Evolutionary conservation across 1,284 basidiomycete species (phyloP).

Genomic region (Ustilago shanxiensis): DNA sequence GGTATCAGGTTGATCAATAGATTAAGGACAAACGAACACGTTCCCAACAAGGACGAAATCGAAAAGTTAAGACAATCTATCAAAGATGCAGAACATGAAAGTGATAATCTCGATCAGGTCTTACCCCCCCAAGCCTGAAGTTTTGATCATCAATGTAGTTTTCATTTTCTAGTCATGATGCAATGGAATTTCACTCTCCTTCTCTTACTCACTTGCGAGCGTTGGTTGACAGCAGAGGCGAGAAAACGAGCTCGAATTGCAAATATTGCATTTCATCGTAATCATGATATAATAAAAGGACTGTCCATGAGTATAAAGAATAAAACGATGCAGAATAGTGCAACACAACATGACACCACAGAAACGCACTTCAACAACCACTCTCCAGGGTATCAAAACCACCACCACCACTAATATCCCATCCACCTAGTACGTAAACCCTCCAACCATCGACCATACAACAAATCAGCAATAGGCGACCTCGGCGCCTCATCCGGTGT

Average conservation of each 20-base stretch:
- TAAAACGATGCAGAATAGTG: slow-evolving; percentile 16
- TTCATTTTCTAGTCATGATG: neutral
- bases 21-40: slow-evolving; percentile 43
- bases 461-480: slow-evolving; percentile 86
- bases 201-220: neutral
- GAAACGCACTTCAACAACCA: slow-evolving; percentile 7
- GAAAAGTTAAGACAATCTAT: slow-evolving; percentile 49
- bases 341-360: neutral
- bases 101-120: slow-evolving; percentile 52
- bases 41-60: slow-evolving; percentile 48
- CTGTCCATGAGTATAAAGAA: slow-evolving; percentile 7
- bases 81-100: slow-evolving; percentile 52
- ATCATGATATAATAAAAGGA: neutral
- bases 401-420: slow-evolving; percentile 33
- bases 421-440: slow-evolving; percentile 74
- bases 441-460: slow-evolving; percentile 96
- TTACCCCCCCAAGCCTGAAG: slow-evolving; percentile 1
- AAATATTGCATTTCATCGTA: neutral
- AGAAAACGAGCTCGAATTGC: neutral
- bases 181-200: slow-evolving; percentile 9
- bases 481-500: slow-evolving; percentile 63
- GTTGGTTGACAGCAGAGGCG: no score
- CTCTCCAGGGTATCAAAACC: slow-evolving; percentile 5
- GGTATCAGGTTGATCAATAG: slow-evolving; percentile 65
- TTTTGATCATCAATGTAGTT: neutral